These are phyloP conservation scores for Amoebophrya sp. DNA, from an alignment of 169 alveolate species.

Conservation along the genomic window DNA sequence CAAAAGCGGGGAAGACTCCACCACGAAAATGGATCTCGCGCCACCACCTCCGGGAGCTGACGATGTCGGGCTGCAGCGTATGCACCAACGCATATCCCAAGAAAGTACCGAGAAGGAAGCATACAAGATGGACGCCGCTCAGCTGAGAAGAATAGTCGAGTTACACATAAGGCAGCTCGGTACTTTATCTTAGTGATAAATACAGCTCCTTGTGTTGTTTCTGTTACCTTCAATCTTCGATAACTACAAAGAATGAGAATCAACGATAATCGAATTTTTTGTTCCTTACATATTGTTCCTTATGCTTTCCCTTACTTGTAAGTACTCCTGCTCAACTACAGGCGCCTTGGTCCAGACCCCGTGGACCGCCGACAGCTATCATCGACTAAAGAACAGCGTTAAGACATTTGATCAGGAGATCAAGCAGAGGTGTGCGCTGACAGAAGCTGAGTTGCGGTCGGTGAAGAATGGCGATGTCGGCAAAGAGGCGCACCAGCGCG, in stretches of 20 bases:
- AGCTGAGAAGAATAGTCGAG: neutral
- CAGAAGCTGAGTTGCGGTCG: constrained; percentile 1
- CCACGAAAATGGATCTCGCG: too few relatives aligned
- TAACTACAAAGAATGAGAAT: too few relatives aligned
- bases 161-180: neutral
- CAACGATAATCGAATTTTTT: too few relatives aligned
- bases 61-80: neutral
- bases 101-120: neutral
- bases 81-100: constrained; percentile 7
- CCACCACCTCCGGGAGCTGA: too few relatives aligned
- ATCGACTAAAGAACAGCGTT: neutral
- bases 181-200: too few relatives aligned
- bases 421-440: neutral
- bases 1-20: too few relatives aligned
- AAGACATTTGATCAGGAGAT: neutral
- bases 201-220: too few relatives aligned
- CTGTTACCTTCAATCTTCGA: too few relatives aligned
- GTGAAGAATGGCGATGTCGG: neutral
- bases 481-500: neutral
- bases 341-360: neutral
- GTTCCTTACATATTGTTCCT: too few relatives aligned
- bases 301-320: too few relatives aligned
- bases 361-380: neutral
- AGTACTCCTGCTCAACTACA: too few relatives aligned
- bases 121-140: neutral